phyloP scores from a whole-genome alignment of 2,329 filamentous ascomycete species.

The Podosphaera fusca region DNA sequence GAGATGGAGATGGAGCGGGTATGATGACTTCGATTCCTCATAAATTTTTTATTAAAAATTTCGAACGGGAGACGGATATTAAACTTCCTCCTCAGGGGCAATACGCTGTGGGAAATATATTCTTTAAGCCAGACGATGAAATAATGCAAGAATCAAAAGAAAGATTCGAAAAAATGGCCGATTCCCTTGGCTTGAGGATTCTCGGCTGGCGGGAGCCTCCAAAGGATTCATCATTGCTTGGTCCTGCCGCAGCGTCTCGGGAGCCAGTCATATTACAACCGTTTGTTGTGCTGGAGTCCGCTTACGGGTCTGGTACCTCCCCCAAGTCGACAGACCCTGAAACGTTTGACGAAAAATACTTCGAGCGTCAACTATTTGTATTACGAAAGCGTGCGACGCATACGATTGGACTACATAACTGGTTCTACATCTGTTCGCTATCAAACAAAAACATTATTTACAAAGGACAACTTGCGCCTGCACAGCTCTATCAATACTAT shows the following conservation, averaged over 20 bases:
- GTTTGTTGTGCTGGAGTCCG: constrained; percentile 69
- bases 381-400: constrained; percentile 88
- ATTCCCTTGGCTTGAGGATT: constrained; percentile 67
- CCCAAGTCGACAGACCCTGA: constrained; percentile 59
- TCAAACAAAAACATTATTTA: constrained; percentile 97
- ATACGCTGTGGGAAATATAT: constrained; percentile 92
- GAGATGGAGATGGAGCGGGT: constrained; percentile 94
- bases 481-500: constrained; percentile 96
- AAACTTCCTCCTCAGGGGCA: constrained; percentile 73
- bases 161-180: constrained; percentile 84
- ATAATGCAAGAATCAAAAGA: constrained; percentile 73
- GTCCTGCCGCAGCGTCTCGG: constrained; percentile 75
- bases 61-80: constrained; percentile 72
- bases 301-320: constrained; percentile 60
- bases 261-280: constrained; percentile 92
- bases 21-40: constrained; percentile 99
- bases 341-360: constrained; percentile 61
- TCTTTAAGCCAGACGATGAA: constrained; percentile 93
- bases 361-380: constrained; percentile 84
- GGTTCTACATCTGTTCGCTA: constrained; percentile 94
- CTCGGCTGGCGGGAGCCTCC: constrained; percentile 93
- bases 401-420: constrained; percentile 85
- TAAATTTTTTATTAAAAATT: constrained; percentile 97
- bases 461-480: constrained; percentile 84
- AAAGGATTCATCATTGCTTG: constrained; percentile 76